phyloP scores from a whole-genome alignment of 495 filamentous ascomycete genomes.

The Penicillium ochrochloron region DNA sequence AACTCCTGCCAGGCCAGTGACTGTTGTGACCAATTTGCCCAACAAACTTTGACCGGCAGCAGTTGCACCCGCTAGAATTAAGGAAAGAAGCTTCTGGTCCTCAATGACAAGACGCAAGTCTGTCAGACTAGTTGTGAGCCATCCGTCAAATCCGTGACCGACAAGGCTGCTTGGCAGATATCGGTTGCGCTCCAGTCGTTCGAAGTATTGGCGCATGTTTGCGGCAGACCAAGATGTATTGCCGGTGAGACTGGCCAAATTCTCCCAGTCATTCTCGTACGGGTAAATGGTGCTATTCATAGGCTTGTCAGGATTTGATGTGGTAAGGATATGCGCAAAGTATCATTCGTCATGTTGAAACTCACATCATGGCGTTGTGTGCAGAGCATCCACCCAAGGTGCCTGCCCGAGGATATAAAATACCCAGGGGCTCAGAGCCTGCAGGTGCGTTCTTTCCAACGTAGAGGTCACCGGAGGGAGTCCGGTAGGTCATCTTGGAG shows the following conservation, averaged over 20 bases:
- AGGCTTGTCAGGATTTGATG: background rate
- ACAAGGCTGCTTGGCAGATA: conserved; percentile 48
- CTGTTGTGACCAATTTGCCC: conserved; percentile 45
- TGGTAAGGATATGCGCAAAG: background rate
- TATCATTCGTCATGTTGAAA: background rate
- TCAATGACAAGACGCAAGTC: conserved; percentile 51
- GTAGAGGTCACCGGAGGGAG: conserved; percentile 39
- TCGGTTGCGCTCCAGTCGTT: conserved; percentile 55
- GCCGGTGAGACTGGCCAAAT: conserved; percentile 44
- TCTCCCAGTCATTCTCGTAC: conserved; percentile 49
- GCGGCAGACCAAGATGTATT: conserved; percentile 42
- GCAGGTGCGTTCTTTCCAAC: conserved; percentile 41
- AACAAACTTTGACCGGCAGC: conserved; percentile 42
- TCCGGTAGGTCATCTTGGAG: conserved; percentile 48
- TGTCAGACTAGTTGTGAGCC: conserved; percentile 56
- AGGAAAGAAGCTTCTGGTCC: conserved; percentile 55
- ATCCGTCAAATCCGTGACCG: conserved; percentile 63
- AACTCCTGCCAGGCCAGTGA: conserved; percentile 45
- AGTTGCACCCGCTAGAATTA: conserved; percentile 54
- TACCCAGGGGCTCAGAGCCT: conserved; percentile 41
- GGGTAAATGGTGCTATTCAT: conserved; percentile 36
- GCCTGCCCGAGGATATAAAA: conserved; percentile 49
- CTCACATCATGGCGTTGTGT: conserved; percentile 52
- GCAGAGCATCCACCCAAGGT: conserved; percentile 49
- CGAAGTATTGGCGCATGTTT: conserved; percentile 48